A percentile compares a stretch with the other conserved stretches of the same genome.
Evolutionary conservation across 768 basidiomycete genomes (phyloP).

Genomic region (Neoboletus brunneissimus): DNA sequence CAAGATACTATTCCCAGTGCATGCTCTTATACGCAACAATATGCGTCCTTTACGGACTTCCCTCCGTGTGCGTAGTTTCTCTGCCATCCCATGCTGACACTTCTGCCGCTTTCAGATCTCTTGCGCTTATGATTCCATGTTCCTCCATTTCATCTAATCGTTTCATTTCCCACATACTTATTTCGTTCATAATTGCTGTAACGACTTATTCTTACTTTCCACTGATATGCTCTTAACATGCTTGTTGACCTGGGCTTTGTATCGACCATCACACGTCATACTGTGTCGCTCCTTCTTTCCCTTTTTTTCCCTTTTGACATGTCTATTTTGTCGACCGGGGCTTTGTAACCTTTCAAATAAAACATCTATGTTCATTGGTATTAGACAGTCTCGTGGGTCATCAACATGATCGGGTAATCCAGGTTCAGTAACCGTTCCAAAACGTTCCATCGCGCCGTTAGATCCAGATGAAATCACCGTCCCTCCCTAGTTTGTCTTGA

Average conservation of each 20-base stretch:
- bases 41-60: too few species aligned
- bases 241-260: conserved; percentile 15
- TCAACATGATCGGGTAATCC: not conserved
- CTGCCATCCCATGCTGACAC: not conserved
- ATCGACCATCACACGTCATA: not conserved
- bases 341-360: conserved; percentile 13
- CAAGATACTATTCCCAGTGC: not conserved
- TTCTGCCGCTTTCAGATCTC: not conserved
- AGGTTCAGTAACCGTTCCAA: not conserved
- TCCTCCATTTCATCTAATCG: not conserved
- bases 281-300: not conserved
- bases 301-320: not conserved
- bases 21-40: too few species aligned
- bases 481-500: conserved; percentile 23
- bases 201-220: not conserved
- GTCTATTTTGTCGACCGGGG: not conserved
- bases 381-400: not conserved
- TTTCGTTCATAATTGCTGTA: not conserved
- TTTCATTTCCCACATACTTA: not conserved
- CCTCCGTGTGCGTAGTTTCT: conserved; percentile 4
- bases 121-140: not conserved
- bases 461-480: not conserved
- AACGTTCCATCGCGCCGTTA: not conserved
- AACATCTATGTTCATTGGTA: conserved; percentile 7
- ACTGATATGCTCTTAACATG: not conserved